phyloP scores from a whole-genome alignment of 1,139 yeast genomes.

The Yamadazyma atlantica region DNA sequence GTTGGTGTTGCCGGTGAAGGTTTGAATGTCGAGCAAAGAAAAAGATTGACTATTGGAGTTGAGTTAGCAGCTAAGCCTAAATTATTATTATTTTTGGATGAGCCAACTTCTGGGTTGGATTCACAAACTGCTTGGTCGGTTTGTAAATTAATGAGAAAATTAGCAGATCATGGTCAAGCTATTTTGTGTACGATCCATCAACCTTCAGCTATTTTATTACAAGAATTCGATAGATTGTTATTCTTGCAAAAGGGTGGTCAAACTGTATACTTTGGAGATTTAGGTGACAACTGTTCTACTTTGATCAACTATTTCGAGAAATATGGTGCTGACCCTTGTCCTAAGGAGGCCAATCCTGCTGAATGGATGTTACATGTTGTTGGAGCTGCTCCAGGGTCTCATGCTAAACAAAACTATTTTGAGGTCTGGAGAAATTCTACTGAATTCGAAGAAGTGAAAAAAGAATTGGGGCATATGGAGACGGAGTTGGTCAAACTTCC shows the following conservation, averaged over 20 bases:
- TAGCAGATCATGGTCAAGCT: slow-evolving; percentile 45
- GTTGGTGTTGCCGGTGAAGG: slow-evolving; percentile 44
- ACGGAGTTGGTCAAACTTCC: slow-evolving; percentile 28
- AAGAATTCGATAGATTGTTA: slow-evolving; percentile 36
- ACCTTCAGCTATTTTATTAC: slow-evolving; percentile 39
- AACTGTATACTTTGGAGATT: slow-evolving; percentile 68
- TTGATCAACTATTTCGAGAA: slow-evolving; percentile 57
- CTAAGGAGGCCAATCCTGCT: slow-evolving; percentile 49
- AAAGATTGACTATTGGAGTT: slow-evolving; percentile 39
- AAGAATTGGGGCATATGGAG: slow-evolving; percentile 28
- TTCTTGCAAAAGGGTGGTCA: slow-evolving; percentile 49
- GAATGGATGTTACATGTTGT: slow-evolving; percentile 60
- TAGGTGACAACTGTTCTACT: slow-evolving; percentile 52
- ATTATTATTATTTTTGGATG: slow-evolving; percentile 36
- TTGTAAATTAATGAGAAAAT: slow-evolving; percentile 40
- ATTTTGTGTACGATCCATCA: slow-evolving; percentile 46
- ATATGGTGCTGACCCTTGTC: slow-evolving; percentile 50
- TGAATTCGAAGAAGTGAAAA: slow-evolving; percentile 23
- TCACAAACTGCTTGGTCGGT: slow-evolving; percentile 48
- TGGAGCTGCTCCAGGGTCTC: slow-evolving; percentile 39
- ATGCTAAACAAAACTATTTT: slow-evolving; percentile 33
- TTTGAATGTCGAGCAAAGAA: slow-evolving; percentile 38
- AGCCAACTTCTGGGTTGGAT: slow-evolving; percentile 43
- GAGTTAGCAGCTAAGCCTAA: slow-evolving; percentile 42
- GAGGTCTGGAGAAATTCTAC: slow-evolving; percentile 35